Base-by-base conservation (phyloP, 2,329 filamentous ascomycete species). In the Paracoccidioides brasiliensis region DNA sequence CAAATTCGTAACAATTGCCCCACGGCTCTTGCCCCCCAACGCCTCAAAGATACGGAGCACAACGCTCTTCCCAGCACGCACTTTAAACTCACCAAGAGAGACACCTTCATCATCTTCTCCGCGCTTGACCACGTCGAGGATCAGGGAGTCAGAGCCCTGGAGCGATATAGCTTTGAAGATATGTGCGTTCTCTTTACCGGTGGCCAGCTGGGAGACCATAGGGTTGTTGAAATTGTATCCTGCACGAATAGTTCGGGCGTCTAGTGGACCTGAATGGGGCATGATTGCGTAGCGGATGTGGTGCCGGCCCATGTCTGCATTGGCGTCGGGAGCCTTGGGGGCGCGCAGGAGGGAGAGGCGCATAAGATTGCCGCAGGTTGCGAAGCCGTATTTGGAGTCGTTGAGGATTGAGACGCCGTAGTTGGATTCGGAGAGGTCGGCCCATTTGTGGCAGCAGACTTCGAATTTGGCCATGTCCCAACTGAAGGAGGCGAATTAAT, bases 401-500 rank as follows among this genome's bases (percentile, higher is more conserved):
- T 97, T 97, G 57, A 97, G 79, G 59, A 97, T 87, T 2, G 88
- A 91, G 6, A 97, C 89, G 60, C 90, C 90, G 64, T 95, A 95
- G 54, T 84, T 85, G 65, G 87, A 78, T 70, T 96, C 90, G 0
- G 86, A 91, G 32, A 96, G 75, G 70, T 96, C 90, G 9, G 90
- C 90, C 76, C 88, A 96, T 68, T 90, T 91, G 75, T 96, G 90
- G 69, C 87, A 91, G 77, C 90, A 95, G 53, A 96, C 90, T 74
- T 96, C 90, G 64, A 96, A 96, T 66, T 95, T 95, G 66, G 90
- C 90, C 90, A 95, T 95, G 67, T 95, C 90, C 90, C 90, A 95
- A 62, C 81, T 79, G 56, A 2, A 50, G 22, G 10, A 52, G 5
- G 58, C 72, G 57, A 72, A 64, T 60, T 55, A 55, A 37, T 52